Base-by-base conservation (phyloP, 495 filamentous ascomycete species). In the Cenococcum geophilum region DNA sequence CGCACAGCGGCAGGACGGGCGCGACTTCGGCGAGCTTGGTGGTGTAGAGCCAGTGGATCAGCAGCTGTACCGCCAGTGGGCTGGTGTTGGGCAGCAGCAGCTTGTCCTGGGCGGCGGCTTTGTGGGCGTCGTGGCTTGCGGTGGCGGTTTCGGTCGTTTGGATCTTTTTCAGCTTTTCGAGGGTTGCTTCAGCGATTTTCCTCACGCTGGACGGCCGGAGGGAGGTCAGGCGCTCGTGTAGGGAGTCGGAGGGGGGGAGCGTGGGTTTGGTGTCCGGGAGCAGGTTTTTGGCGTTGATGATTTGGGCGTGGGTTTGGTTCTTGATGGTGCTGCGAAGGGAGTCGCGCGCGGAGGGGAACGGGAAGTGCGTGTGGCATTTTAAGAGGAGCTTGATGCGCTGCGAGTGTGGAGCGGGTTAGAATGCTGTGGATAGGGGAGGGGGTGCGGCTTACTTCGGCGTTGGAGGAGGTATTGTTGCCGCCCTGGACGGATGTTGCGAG, bases 21-120 rank as follows among this genome's bases (percentile, higher is more conserved):
- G 5, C 40, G 27, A 12, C 20, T 35, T 49, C 35, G 34, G n/a
- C 32, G 25, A 62, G 23, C 22, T 42, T 20, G 22, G 21, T 25
- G 32, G 40, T 12, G 22, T 59, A 61, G 12, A 65, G 0, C 52
- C 53, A 65, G 27, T 47, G 14, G 5, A 61, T 21, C 35, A 65
- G 11, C n/a, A 10, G n/a, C 34, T 35, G 43, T 4, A 65, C 47
- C 0, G 63, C 37, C 4, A 11, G 11, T 1, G 5, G 18, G 12
- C 55, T 55, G 48, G 27, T 21, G 10, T 55, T 6, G 12, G 11
- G 18, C 5, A 64, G 37, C 10, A 60, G 8, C 9, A 65, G 55
- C 16, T 27, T 47, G 6, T 35, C 34, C 6, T 65, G 50, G 0
- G 62, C 62, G 12, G 57, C 57, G 42, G 62, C 62, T 22, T 56